These are phyloP conservation scores for Fusarium subtropicale DNA, from an alignment of 2,329 filamentous ascomycete species.

Conservation along the genomic window DNA sequence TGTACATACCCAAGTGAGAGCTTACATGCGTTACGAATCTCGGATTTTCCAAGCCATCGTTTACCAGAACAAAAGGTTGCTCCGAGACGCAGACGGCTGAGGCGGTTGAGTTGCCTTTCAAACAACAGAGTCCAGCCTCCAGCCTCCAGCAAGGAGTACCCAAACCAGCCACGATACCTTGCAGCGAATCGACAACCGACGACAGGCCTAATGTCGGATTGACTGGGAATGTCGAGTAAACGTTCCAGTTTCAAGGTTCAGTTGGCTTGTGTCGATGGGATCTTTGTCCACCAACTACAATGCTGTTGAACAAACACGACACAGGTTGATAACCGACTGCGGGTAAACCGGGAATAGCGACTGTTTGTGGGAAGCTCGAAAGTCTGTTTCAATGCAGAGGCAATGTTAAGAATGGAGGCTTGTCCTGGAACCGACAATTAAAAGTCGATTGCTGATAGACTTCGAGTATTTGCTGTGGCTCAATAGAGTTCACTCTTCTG, in stretches of 20 bases:
- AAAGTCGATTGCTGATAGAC: slow-evolving; percentile 1
- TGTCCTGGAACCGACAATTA: background rate
- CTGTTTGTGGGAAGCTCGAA: background rate
- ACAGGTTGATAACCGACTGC: background rate
- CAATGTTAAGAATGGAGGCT: slow-evolving; percentile 26
- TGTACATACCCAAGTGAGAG: background rate
- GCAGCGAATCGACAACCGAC: background rate
- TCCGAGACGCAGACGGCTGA: background rate
- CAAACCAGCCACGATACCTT: slow-evolving; percentile 3
- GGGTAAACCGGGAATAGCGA: background rate
- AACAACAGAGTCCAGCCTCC: background rate
- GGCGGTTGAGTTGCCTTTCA: slow-evolving; percentile 11
- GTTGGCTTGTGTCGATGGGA: background rate
- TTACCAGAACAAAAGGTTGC: background rate
- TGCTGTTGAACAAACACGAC: background rate
- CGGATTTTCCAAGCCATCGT: background rate
- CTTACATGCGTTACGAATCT: background rate
- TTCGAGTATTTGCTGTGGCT: background rate
- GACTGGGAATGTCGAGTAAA: no score
- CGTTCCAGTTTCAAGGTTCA: background rate
- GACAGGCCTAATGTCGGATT: background rate
- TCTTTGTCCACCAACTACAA: slow-evolving; percentile 1
- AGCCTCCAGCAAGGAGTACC: background rate
- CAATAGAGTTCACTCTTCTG: background rate
- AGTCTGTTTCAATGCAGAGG: background rate